Evolutionary conservation across 75 land plant genomes (phyloP), one percentile per base, ranked within the genome.

Genomic region (Selaginella moellendorffii): DNA sequence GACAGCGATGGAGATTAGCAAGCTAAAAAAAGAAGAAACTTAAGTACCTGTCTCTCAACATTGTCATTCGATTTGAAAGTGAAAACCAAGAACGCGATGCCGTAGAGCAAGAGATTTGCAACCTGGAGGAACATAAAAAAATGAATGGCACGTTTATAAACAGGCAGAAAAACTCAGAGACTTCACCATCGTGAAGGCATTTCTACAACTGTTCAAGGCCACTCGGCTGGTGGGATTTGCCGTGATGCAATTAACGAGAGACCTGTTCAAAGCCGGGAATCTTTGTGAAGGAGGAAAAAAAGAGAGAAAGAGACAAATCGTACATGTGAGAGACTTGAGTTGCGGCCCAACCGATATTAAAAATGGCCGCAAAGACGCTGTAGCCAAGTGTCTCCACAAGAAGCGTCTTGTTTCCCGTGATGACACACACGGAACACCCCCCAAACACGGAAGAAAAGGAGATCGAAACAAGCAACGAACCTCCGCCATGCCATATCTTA

Each of bases 241-340:
- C 18, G 98, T 86, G 23, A 93, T 82, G 69, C 96, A 93, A 61
- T 85, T 93, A 21, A 93, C 96, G 79, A 93, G 79, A 54, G 98
- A 80, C 98, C 98, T 93, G 63, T 63, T 70, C 62, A 5, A n/a
- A n/a, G n/a, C n/a, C n/a, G n/a, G n/a, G n/a, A n/a, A n/a, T n/a
- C n/a, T n/a, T n/a, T n/a, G n/a, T n/a, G n/a, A n/a, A n/a, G n/a
- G n/a, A n/a, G n/a, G n/a, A n/a, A n/a, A n/a, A n/a, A n/a, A n/a
- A n/a, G n/a, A n/a, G n/a, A n/a, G n/a, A n/a, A n/a, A n/a, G n/a
- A n/a, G n/a, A n/a, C n/a, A n/a, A n/a, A n/a, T 63, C 31, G 74
- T 85, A 93, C 98, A 93, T 93, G 69, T 93, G 96, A 36, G 98
- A 80, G 28, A 93, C 90, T 77, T 93, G 98, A 54, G 98, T 89